These are phyloP conservation scores for Zymoseptoria tritici DNA, from an alignment of 2,329 filamentous ascomycete genomes.

Conservation along the genomic window DNA sequence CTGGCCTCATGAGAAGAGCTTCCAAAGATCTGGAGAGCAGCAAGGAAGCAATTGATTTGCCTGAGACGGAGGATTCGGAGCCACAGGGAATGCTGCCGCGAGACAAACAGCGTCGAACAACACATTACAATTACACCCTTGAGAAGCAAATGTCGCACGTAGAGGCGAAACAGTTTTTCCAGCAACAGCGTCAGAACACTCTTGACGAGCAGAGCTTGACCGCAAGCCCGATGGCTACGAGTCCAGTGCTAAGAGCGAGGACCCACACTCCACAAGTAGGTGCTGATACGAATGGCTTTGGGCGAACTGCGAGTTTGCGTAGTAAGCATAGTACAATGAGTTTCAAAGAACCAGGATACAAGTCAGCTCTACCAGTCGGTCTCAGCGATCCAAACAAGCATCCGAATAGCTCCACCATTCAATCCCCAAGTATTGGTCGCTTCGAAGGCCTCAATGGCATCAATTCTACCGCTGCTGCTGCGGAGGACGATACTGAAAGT, in stretches of 20 bases:
- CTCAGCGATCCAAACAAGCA: conserved; percentile 28
- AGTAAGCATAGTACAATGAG: conserved; percentile 31
- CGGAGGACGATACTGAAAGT: conserved; percentile 27
- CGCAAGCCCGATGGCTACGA: conserved; percentile 24
- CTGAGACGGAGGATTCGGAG: conserved; percentile 17
- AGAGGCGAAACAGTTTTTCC: conserved; percentile 94
- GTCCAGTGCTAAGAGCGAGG: conserved; percentile 38
- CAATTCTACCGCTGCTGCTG: conserved; percentile 3
- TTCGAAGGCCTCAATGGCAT: conserved; percentile 20
- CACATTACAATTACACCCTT: conserved; percentile 86
- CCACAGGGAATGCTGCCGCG: conserved; percentile 36
- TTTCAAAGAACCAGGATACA: conserved; percentile 19
- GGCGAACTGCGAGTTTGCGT: conserved; percentile 36
- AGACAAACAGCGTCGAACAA: conserved; percentile 59
- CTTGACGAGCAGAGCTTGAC: conserved; percentile 30
- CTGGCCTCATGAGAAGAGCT: conserved; percentile 19
- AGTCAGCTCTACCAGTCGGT: conserved; percentile 30
- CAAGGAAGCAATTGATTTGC: conserved; percentile 12
- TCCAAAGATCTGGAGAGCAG: conserved; percentile 18
- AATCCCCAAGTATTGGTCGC: conserved; percentile 25
- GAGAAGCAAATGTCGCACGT: conserved; percentile 92
- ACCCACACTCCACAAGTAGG: conserved; percentile 37
- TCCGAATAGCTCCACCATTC: conserved; percentile 23
- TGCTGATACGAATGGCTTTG: conserved; percentile 30
- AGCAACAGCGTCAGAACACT: conserved; percentile 67